Base-by-base conservation (phyloP, 1,284 basidiomycete genomes). In the Boletellus sp. region DNA sequence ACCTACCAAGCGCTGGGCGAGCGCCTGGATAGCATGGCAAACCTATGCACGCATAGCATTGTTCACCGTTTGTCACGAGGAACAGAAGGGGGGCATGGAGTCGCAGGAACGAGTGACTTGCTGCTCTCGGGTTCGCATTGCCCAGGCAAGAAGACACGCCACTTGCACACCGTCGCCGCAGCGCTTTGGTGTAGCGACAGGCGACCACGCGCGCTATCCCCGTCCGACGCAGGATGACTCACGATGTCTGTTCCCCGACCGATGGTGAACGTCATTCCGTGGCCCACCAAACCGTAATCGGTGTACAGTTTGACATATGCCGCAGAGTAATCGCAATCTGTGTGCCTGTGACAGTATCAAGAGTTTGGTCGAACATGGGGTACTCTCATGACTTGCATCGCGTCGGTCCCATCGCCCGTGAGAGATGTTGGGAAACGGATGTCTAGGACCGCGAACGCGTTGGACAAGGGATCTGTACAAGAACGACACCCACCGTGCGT, bases 231-330 rank as follows among this genome's bases (percentile, higher is more conserved):
- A n/a, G 35, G 33, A 24, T 21, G 44, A 64, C 73, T 59, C 67
- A 85, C 92, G 60, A 94, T 91, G 58, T 97, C 93, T 65, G 94
- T 97, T 18, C 92, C 93, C 26, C 92, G 83, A 4, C 93, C 93
- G 62, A 94, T 95, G 13, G 93, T 95, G 69, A 97, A 96, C 24
- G 93, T 94, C 93, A 95, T 92, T 44, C 91, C 93, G 65, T 91
- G 84, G 19, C 92, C 92, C 47, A 84, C 79, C 47, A 93, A 81
- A 52, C 44, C 58, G 10, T 42, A 39, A 38, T 83, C 78, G 2
- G 92, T 94, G 59, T 82, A 73, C 45, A 97, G 72, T 3, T 81
- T 82, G 39, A 96, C 80, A 67, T 95, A 95, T 1, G 93, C 94
- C 1, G 93, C 89, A 6, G 90, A 93, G 73, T 95, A 96, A 71